Evolutionary conservation across 1,139 yeast species (phyloP).

Genomic region (Sporopachydermia cereana): DNA sequence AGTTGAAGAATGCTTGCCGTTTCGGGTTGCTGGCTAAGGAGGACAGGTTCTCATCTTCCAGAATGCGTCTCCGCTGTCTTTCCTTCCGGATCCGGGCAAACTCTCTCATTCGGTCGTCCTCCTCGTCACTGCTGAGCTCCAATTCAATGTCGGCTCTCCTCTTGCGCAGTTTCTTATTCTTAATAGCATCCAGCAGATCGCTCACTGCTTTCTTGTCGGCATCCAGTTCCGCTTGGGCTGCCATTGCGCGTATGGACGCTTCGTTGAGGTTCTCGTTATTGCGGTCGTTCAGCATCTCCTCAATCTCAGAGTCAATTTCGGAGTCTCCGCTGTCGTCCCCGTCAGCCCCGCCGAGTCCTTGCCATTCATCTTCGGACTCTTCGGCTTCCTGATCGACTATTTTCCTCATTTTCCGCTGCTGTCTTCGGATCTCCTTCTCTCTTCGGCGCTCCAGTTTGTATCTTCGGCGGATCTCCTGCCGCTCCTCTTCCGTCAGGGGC

Average conservation of each 20-base stretch:
- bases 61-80: constrained; percentile 42
- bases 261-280: constrained; percentile 47
- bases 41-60: constrained; percentile 41
- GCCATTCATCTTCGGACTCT: constrained; percentile 96
- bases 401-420: constrained; percentile 36
- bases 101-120: constrained; percentile 30
- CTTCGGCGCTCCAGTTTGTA: constrained; percentile 24
- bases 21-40: constrained; percentile 42
- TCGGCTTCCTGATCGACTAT: constrained; percentile 80
- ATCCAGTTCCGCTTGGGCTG: constrained; percentile 56
- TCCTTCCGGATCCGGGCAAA: constrained; percentile 40
- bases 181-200: constrained; percentile 68
- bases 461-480: constrained; percentile 21
- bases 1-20: constrained; percentile 62
- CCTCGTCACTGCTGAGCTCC: constrained; percentile 53
- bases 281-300: constrained; percentile 68
- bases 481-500: constrained; percentile 30
- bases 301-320: constrained; percentile 64
- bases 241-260: constrained; percentile 46
- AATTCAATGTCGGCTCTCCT: constrained; percentile 49
- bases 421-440: constrained; percentile 33
- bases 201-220: constrained; percentile 63
- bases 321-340: constrained; percentile 40
- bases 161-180: constrained; percentile 69
- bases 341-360: constrained; percentile 76